Conservation (phyloP, 192 early-diverging fungal genomes). For the Umbelopsis sp. region DNA sequence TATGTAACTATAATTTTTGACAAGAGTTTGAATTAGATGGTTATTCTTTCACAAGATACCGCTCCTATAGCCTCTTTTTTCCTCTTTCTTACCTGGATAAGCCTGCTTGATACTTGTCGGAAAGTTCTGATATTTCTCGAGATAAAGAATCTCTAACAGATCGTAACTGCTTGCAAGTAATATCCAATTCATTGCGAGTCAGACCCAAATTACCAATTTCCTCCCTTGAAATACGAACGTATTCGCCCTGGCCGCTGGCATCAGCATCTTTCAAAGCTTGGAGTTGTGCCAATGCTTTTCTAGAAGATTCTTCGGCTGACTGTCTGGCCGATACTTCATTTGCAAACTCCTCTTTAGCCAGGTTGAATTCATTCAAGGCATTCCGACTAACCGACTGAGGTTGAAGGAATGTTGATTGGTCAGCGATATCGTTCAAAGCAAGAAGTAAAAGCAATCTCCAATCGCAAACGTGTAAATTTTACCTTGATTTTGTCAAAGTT, state of each 20-base stretch:
- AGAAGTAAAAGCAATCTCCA: not conserved
- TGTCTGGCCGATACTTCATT: slow-evolving; percentile 32
- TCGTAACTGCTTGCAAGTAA: slow-evolving; percentile 12
- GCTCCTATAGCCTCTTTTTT: not conserved
- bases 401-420: not conserved
- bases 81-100: slow-evolving; percentile 17
- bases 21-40: no score
- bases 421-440: not conserved
- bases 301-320: slow-evolving; percentile 37
- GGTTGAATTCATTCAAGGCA: slow-evolving; percentile 41
- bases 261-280: slow-evolving; percentile 27
- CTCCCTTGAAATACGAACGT: slow-evolving; percentile 15
- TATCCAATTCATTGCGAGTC: slow-evolving; percentile 22
- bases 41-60: no score
- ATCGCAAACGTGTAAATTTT: not conserved
- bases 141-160: not conserved
- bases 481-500: slow-evolving; percentile 42
- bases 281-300: slow-evolving; percentile 26
- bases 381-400: slow-evolving; percentile 40
- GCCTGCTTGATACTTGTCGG: slow-evolving; percentile 33
- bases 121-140: slow-evolving; percentile 25
- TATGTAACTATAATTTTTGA: not conserved
- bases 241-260: not conserved
- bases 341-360: slow-evolving; percentile 45
- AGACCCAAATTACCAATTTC: slow-evolving; percentile 24